phyloP scores from a whole-genome alignment of 169 alveolate genomes.

The Babesia bigemina region DNA sequence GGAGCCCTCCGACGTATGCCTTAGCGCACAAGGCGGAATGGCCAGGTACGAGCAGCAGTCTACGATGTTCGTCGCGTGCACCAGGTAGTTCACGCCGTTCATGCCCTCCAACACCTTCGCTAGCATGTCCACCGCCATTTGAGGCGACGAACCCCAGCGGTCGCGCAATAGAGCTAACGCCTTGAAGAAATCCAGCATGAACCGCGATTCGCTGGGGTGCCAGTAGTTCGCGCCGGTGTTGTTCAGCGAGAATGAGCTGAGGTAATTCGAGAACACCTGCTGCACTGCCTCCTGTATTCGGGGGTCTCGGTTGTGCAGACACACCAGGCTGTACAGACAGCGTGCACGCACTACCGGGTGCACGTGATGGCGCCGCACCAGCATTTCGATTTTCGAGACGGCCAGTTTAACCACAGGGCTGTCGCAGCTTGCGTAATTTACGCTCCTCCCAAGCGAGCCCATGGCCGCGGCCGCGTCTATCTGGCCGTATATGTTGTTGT shows the following conservation, averaged over 20 bases:
- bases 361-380: constrained; percentile 43
- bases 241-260: constrained; percentile 36
- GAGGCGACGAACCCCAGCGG: constrained; percentile 50
- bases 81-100: constrained; percentile 53
- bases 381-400: constrained; percentile 30
- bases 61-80: constrained; percentile 61
- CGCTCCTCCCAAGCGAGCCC: constrained; percentile 57
- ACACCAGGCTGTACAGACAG: constrained; percentile 52
- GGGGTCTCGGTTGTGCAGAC: constrained; percentile 60
- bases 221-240: constrained; percentile 39
- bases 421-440: constrained; percentile 28
- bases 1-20: background rate
- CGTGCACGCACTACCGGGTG: constrained; percentile 66
- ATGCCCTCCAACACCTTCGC: constrained; percentile 46
- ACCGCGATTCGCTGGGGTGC: constrained; percentile 69
- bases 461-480: constrained; percentile 79
- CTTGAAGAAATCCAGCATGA: constrained; percentile 59
- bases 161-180: constrained; percentile 58
- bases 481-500: constrained; percentile 74
- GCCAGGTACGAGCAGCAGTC: constrained; percentile 54
- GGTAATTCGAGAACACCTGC: constrained; percentile 44
- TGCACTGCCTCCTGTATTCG: constrained; percentile 46
- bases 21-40: constrained; percentile 35
- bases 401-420: constrained; percentile 49
- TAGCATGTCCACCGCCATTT: constrained; percentile 50